Conservation (phyloP, 148 eudicot species). For the Polygonum maritimum region DNA sequence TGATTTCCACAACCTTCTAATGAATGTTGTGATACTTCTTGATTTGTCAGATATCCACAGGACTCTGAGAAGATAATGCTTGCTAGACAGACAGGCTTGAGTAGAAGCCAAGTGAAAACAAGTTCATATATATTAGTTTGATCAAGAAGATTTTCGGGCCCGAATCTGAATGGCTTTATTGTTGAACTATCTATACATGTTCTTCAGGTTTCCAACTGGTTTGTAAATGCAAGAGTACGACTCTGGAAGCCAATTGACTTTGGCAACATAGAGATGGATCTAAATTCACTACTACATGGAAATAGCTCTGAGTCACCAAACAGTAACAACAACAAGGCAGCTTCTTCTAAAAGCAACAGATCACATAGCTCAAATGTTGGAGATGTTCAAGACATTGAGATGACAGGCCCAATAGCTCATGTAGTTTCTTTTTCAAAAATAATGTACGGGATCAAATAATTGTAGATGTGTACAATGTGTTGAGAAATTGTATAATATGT, state of each 20-base stretch:
- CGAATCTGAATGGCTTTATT: not conserved
- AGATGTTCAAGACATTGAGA: not conserved
- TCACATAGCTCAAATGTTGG: not conserved
- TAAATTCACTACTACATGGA: not conserved
- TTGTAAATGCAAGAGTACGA: not conserved
- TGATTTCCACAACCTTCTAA: no score
- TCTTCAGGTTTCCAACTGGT: constrained; percentile 5
- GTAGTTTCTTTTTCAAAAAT: no score
- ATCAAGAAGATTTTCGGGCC: not conserved
- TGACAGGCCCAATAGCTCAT: not conserved
- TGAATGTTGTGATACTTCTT: not conserved
- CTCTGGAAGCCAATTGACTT: not conserved
- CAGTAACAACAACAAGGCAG: not conserved
- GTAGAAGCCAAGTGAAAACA: constrained; percentile 6
- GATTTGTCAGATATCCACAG: not conserved
- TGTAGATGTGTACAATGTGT: no score
- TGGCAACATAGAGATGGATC: not conserved
- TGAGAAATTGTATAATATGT: no score
- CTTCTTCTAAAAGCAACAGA: not conserved
- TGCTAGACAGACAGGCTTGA: constrained; percentile 7
- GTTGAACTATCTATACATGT: not conserved
- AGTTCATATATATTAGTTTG: not conserved
- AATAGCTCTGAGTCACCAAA: not conserved
- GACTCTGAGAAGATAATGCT: constrained; percentile 10
- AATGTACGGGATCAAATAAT: no score